Evolutionary conservation across 768 basidiomycete genomes (phyloP).

Genomic region (Lactifluus piperatus): DNA sequence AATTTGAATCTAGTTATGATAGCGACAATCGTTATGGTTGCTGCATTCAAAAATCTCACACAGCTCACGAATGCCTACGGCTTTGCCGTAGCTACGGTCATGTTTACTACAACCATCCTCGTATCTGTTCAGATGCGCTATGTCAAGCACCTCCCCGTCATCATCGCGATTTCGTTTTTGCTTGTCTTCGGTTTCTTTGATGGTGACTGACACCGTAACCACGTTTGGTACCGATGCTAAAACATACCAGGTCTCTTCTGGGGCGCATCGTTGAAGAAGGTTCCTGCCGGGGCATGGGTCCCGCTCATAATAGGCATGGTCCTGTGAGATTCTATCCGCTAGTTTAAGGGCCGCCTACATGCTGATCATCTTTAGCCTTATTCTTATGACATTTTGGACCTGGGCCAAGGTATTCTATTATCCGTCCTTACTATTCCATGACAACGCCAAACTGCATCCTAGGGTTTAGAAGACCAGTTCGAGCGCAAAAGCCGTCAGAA

Average conservation of each 20-base stretch:
- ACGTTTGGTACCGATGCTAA: neutral
- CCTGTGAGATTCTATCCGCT: constrained; percentile 29
- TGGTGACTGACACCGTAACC: constrained; percentile 25
- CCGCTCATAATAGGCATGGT: constrained; percentile 48
- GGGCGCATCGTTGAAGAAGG: constrained; percentile 53
- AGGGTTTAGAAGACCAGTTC: constrained; percentile 51
- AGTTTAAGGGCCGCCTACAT: neutral
- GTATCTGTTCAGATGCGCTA: constrained; percentile 49
- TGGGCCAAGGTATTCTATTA: constrained; percentile 47
- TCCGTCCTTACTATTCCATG: neutral
- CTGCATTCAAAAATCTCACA: constrained; percentile 43
- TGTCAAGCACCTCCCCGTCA: constrained; percentile 41
- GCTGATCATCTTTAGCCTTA: constrained; percentile 24
- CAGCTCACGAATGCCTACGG: constrained; percentile 53
- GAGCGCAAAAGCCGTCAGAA: constrained; percentile 45
- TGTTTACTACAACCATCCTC: constrained; percentile 52
- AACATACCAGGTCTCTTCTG: constrained; percentile 40
- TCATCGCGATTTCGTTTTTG: constrained; percentile 40
- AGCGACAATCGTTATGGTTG: constrained; percentile 44
- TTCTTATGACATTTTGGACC: constrained; percentile 53
- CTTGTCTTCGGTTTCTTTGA: constrained; percentile 56
- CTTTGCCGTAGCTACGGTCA: constrained; percentile 57
- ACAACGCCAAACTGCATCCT: neutral
- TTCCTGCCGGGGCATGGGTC: constrained; percentile 61
- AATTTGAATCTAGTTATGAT: constrained; percentile 34